Conservation (phyloP, 192 early-diverging fungal genomes). For the Coemansia sp. region DNA sequence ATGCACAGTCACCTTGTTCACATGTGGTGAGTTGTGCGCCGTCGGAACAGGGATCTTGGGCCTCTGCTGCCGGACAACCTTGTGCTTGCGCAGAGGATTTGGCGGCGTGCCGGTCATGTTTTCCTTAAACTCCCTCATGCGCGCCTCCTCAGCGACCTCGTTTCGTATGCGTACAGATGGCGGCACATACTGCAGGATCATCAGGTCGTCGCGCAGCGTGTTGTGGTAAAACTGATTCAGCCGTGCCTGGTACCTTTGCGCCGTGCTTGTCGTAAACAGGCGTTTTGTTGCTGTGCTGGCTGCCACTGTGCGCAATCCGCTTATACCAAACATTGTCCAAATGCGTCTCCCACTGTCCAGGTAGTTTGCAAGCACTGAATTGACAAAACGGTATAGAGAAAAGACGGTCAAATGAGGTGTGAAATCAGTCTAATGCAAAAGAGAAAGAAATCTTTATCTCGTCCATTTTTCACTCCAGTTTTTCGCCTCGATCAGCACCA, state of each 20-base stretch:
- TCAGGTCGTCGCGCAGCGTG: constrained; percentile 73
- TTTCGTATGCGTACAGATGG: constrained; percentile 40
- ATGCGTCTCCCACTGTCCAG: background rate
- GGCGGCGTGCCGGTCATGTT: constrained; percentile 40
- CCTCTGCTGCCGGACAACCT: constrained; percentile 47
- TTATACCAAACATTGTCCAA: constrained; percentile 27
- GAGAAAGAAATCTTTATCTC: constrained; percentile 1
- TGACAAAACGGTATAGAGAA: background rate
- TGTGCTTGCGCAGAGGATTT: constrained; percentile 51
- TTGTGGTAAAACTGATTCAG: constrained; percentile 74
- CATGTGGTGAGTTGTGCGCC: constrained; percentile 63
- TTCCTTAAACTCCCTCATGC: constrained; percentile 28
- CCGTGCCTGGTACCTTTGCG: constrained; percentile 52
- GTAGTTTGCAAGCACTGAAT: background rate
- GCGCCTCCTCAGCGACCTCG: constrained; percentile 32
- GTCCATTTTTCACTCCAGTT: background rate
- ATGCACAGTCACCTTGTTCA: constrained; percentile 77
- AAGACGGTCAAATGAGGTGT: background rate
- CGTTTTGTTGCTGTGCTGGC: constrained; percentile 11
- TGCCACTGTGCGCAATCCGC: constrained; percentile 20
- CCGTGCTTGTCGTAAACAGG: constrained; percentile 24
- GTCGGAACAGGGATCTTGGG: constrained; percentile 62
- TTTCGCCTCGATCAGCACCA: background rate
- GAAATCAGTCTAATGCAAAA: background rate
- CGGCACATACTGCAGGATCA: constrained; percentile 75